Evolutionary conservation across 2,329 filamentous ascomycete genomes (phyloP).

Genomic region (Talaromyces marneffei): DNA sequence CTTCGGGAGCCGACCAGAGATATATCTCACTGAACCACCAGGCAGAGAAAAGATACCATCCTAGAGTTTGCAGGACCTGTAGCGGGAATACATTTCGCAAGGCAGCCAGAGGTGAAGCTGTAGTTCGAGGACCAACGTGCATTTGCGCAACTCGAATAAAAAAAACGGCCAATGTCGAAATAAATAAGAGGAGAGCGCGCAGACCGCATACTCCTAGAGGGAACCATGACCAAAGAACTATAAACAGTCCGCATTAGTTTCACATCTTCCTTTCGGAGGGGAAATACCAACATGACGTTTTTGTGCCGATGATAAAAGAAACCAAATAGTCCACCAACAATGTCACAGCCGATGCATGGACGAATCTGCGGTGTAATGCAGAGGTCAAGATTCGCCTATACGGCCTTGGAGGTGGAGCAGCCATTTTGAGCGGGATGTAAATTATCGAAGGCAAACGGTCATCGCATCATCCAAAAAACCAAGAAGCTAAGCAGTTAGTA

Average conservation of each 20-base stretch:
- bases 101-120: slow-evolving; percentile 61
- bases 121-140: slow-evolving; percentile 68
- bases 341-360: slow-evolving; percentile 65
- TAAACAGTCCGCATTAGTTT: neutral
- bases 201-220: slow-evolving; percentile 70
- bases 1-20: slow-evolving; percentile 61
- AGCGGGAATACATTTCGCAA: slow-evolving; percentile 54
- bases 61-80: slow-evolving; percentile 62
- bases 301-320: slow-evolving; percentile 63
- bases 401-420: slow-evolving; percentile 34
- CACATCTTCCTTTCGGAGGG: neutral
- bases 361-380: slow-evolving; percentile 79
- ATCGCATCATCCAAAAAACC: slow-evolving; percentile 3
- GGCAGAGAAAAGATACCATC: slow-evolving; percentile 72
- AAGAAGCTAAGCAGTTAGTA: neutral
- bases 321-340: slow-evolving; percentile 67
- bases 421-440: slow-evolving; percentile 27
- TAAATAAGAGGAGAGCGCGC: slow-evolving; percentile 68
- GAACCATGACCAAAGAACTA: slow-evolving; percentile 82
- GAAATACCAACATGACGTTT: slow-evolving; percentile 58
- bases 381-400: slow-evolving; percentile 92
- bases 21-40: slow-evolving; percentile 76
- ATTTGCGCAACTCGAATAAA: slow-evolving; percentile 80
- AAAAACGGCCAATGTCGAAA: slow-evolving; percentile 70
- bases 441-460: slow-evolving; percentile 5